Base-by-base conservation (phyloP, 192 early-diverging fungal genomes). In the Umbelopsis vinacea region DNA sequence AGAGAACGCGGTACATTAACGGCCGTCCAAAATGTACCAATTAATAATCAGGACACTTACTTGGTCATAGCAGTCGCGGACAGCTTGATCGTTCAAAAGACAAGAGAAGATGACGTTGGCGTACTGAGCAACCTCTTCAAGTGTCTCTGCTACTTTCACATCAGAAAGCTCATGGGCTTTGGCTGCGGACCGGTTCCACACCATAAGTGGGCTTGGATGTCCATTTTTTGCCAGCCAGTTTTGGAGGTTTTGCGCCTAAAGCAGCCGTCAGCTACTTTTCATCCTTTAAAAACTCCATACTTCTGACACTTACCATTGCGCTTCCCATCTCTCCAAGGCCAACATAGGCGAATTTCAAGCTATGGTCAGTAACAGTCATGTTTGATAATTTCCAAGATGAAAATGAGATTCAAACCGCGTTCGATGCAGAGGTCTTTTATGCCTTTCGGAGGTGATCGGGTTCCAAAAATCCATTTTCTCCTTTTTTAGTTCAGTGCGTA, bases 261-360 rank as follows among this genome's bases (percentile, higher is more conserved):
- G 17, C 5, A 52, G 24, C 46, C 6, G 46, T 22, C 26, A 52
- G 69, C 69, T 17, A 11, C 11, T 1, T 12, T 43, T 7, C 6
- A 1, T 43, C 40, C 40, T 45, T 52, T 43, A 43, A 24, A 5
- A 19, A 47, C 3, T 2, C 6, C 0, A 8, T 12, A 12, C 43
- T 19, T 14, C 10, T 12, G 11, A 3, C 10, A 35, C 69, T 52
- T n/a, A 75, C 79, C 83, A 92, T 91, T 11, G 79, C 84, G 52
- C 71, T 48, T 24, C 90, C 90, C 83, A 91, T 86, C 47, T 74
- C 85, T 11, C 91, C 91, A 1, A 92, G 83, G 0, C 89, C 91
- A 26, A 92, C 82, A 74, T 82, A 90, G 19, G 86, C 89, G 46
- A 90, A 69, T 35, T 73, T 63, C 15, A 63, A 63, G 14, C 33